Percentiles rank a stretch among this genome's conserved stretches.
phyloP scores from a whole-genome alignment of 2,329 filamentous ascomycete species.

The Fusarium pseudonygamai region DNA sequence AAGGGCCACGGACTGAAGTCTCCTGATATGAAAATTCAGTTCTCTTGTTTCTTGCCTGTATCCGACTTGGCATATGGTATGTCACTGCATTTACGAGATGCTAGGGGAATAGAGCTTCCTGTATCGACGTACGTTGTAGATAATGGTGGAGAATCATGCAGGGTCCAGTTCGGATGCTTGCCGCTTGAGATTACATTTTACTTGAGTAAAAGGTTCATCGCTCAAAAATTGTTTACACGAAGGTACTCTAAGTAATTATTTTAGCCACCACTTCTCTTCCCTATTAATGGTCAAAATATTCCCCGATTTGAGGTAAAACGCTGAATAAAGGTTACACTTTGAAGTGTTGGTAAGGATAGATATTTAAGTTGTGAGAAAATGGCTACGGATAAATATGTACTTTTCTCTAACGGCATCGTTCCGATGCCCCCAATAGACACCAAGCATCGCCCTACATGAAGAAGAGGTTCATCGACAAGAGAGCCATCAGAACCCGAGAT shows the following conservation, averaged over 20 bases:
- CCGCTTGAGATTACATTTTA: no score
- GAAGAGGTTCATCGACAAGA: not conserved
- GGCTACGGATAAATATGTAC: rapidly evolving
- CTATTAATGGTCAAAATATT: no score
- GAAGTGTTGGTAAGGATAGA: no score
- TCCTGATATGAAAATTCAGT: not conserved
- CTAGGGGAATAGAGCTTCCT: rapidly evolving
- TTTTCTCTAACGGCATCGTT: not conserved
- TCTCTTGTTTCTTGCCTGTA: no score
- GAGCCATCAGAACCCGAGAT: not conserved
- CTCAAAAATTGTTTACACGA: no score
- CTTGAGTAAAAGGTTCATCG: no score
- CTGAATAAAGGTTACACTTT: no score
- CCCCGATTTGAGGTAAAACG: no score
- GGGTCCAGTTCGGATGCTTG: not conserved
- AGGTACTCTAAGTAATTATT: no score
- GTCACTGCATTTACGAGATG: not conserved
- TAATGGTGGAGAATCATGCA: not conserved
- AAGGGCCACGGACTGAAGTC: not conserved
- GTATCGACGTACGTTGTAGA: not conserved
- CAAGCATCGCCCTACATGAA: not conserved
- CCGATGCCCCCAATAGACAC: rapidly evolving
- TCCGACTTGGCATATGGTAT: not conserved
- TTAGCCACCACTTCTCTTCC: no score
- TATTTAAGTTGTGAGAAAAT: no score